Evolutionary conservation across 1,284 basidiomycete species (phyloP).

Genomic region (Sporisorium iseilematis-ciliati): DNA sequence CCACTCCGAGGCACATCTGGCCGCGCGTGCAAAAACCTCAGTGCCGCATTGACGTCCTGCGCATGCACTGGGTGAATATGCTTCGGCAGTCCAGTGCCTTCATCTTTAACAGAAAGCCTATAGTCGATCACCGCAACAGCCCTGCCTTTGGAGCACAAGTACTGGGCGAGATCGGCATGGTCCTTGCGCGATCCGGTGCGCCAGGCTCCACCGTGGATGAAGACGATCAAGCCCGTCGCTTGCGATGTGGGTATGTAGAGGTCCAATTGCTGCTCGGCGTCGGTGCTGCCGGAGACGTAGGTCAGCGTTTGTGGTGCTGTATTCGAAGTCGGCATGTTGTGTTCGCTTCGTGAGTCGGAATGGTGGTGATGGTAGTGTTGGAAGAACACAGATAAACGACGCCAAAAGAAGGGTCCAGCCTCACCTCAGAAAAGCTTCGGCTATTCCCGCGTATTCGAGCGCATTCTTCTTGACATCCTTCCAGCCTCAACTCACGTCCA

Average conservation of each 20-base stretch:
- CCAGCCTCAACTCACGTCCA: neutral
- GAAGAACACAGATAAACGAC: neutral
- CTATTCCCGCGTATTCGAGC: slow-evolving; percentile 36
- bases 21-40: slow-evolving; percentile 20
- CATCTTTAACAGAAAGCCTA: slow-evolving; percentile 36
- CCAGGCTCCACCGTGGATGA: slow-evolving; percentile 56
- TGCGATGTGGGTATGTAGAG: slow-evolving; percentile 25
- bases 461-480: neutral
- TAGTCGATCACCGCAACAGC: slow-evolving; percentile 51
- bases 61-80: slow-evolving; percentile 36
- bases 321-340: slow-evolving; percentile 3
- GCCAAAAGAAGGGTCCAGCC: slow-evolving; percentile 11
- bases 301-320: slow-evolving; percentile 4
- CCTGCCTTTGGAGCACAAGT: slow-evolving; percentile 23
- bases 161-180: slow-evolving; percentile 35
- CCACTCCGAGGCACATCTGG: slow-evolving; percentile 17
- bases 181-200: slow-evolving; percentile 36
- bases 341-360: neutral
- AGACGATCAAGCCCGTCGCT: slow-evolving; percentile 27
- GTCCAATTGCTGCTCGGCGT: slow-evolving; percentile 44
- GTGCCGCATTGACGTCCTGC: slow-evolving; percentile 37
- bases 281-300: slow-evolving; percentile 29
- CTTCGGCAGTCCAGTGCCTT: slow-evolving; percentile 14
- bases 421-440: slow-evolving; percentile 19
- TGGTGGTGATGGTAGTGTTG: neutral